A percentile compares a stretch with the other conserved stretches of the same genome.
These are phyloP conservation scores for Pneumocystis sp. DNA, from an alignment of 1,139 yeast genomes.

Conservation along the genomic window DNA sequence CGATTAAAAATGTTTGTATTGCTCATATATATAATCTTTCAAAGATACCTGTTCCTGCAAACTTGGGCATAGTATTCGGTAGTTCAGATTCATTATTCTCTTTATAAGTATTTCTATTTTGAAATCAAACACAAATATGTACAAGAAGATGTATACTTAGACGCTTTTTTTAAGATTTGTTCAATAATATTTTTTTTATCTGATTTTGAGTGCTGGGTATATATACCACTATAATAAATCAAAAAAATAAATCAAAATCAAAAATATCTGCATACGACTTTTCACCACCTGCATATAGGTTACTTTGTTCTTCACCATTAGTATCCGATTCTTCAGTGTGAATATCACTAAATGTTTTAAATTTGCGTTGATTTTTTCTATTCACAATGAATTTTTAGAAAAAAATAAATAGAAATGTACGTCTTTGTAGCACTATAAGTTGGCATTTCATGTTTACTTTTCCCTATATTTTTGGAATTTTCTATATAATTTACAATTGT, in stretches of 20 bases:
- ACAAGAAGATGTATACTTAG: conserved; percentile 30
- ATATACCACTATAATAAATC: conserved; percentile 45
- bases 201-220: conserved; percentile 77
- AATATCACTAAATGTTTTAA: conserved; percentile 34
- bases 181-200: conserved; percentile 30
- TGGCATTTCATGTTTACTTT: conserved; percentile 10
- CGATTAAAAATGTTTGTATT: conserved; percentile 31
- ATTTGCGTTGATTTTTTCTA: conserved; percentile 24
- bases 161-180: conserved; percentile 47
- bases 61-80: conserved; percentile 12
- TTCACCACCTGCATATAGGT: conserved; percentile 76
- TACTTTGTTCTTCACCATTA: conserved; percentile 34
- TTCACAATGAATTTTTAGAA: conserved; percentile 20
- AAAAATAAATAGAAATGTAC: conserved; percentile 4
- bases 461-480: conserved; percentile 10
- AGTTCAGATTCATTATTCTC: conserved; percentile 21
- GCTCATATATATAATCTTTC: neutral
- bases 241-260: neutral
- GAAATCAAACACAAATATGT: conserved; percentile 21
- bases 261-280: conserved; percentile 25
- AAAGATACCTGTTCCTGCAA: conserved; percentile 2
- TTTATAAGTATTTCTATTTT: conserved; percentile 25
- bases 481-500: conserved; percentile 20
- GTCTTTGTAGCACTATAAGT: conserved; percentile 9
- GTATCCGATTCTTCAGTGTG: conserved; percentile 30